Base-by-base conservation (phyloP, 2,329 filamentous ascomycete genomes). In the Sordariomycetes sp. region DNA sequence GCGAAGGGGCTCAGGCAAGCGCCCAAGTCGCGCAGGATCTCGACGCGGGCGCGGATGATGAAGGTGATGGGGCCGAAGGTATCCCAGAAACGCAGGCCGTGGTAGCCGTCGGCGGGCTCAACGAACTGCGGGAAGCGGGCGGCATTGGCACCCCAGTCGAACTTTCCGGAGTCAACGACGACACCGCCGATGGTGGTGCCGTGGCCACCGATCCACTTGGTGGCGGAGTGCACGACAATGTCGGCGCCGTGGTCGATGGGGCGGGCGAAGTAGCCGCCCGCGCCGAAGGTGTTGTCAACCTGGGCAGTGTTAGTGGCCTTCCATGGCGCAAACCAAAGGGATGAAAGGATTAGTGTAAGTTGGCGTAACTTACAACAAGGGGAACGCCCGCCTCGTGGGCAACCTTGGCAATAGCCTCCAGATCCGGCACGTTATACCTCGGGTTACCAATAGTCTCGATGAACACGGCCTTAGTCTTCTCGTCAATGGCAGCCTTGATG, bases 121-220 rank as follows among this genome's bases (percentile, higher is more conserved):
- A 89, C 82, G 77, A 99, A 91, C 71, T 97, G 90, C 1, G 93
- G 93, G 79, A 97, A 97, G 22, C 92, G 86, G 65, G 82, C 82
- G 53, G 78, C 87, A 70, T 96, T 75, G 73, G 87, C 87, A 65
- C 88, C 90, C 92, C 93, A 97, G 78, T 96, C 88, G 70, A 97
- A 97, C 70, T 90, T 94, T 66, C 92, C 92, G 64, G 86, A 83
- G 75, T 97, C 92, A 62, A 97, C 78, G 37, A 97, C 81, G 51
- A 96, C 81, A 61, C 92, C 92, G 59, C 81, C 92, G 64, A 97
- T 89, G 28, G 92, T 96, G 48, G 92, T 96, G 61, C 92, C 93
- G 72, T 97, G 93, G 50, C 92, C 92, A 59, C 92, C 92, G 62
- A 97, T 97, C 92, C 92, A 97, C 74, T 97, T 97, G 60, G 92